Evolutionary conservation across 192 early-diverging fungal species (phyloP), one percentile per base, ranked within the genome.

Genomic region (Linnemannia exigua): DNA sequence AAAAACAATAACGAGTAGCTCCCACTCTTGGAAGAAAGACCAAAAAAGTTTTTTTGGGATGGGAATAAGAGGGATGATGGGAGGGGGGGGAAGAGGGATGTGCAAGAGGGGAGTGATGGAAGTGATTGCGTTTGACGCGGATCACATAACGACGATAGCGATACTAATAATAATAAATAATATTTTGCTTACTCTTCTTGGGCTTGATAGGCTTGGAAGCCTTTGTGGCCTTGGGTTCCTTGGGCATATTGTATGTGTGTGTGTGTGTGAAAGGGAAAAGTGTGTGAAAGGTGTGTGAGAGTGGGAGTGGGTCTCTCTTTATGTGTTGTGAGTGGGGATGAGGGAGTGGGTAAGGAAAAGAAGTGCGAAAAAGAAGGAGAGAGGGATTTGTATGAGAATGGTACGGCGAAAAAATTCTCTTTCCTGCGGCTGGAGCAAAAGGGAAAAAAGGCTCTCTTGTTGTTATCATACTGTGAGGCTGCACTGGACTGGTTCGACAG

Each of bases 161-260:
- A 25, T 20, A 54, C 22, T 54, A 54, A 54, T 25, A 63, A 58
- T 22, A 52, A 52, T 5, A 58, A 63, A 63, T 63, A 63, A 33
- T 63, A 63, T 48, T 69, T 31, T 47, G 36, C 75, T 81, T 81
- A 81, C 79, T 81, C 71, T 75, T 81, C 73, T 50, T 74, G 50
- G 79, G 73, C 73, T 81, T 84, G 66, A 72, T 44, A 48, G 66
- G 72, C 72, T 80, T 80, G 61, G 58, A 63, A 63, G 44, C 63
- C 67, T 75, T 75, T 38, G 50, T 22, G 25, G 25, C 67, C 76
- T 77, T 77, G 44, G 8, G 58, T 77, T 72, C 75, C 81, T 83
- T 83, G 75, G 81, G 81, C 82, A 84, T 84, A 69, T 74, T 44
- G 35, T 50, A n/a, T n/a, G 33, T 79, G 52, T 67, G 38, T 31